Evolutionary conservation across 306 rosid species (phyloP).

Genomic region (Lathyrus sativus): DNA sequence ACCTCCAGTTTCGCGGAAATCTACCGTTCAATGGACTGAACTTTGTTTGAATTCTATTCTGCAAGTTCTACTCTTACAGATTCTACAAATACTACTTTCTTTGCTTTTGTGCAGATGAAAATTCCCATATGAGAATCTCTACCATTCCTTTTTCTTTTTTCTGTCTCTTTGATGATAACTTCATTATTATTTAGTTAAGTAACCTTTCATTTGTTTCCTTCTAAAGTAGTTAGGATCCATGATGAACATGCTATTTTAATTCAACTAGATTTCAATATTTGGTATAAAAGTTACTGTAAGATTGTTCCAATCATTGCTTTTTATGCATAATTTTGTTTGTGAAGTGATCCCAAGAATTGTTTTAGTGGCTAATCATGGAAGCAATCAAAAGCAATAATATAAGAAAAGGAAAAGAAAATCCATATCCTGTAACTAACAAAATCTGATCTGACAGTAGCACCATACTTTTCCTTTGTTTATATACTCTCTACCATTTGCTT

Average conservation of each 20-base stretch:
- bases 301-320: constrained; percentile 83
- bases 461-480: constrained; percentile 52
- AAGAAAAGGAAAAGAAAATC: constrained; percentile 40
- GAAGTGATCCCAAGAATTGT: constrained; percentile 71
- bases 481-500: constrained; percentile 45
- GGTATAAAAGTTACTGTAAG: constrained; percentile 55
- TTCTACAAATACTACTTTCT: constrained; percentile 36
- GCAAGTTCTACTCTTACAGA: constrained; percentile 22
- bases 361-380: constrained; percentile 70
- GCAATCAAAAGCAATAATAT: constrained; percentile 72
- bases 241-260: constrained; percentile 37
- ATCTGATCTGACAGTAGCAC: constrained; percentile 55
- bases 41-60: constrained; percentile 25
- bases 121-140: constrained; percentile 23
- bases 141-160: neutral
- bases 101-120: constrained; percentile 31
- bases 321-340: constrained; percentile 61
- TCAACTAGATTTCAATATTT: constrained; percentile 49
- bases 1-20: too few species aligned
- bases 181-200: constrained; percentile 41
- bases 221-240: constrained; percentile 47
- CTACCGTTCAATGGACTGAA: neutral
- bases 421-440: constrained; percentile 49
- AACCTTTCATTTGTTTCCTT: constrained; percentile 37
- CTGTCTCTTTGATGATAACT: constrained; percentile 38